Conservation (phyloP, 2,329 filamentous ascomycete species). For the Fusarium sp. region DNA sequence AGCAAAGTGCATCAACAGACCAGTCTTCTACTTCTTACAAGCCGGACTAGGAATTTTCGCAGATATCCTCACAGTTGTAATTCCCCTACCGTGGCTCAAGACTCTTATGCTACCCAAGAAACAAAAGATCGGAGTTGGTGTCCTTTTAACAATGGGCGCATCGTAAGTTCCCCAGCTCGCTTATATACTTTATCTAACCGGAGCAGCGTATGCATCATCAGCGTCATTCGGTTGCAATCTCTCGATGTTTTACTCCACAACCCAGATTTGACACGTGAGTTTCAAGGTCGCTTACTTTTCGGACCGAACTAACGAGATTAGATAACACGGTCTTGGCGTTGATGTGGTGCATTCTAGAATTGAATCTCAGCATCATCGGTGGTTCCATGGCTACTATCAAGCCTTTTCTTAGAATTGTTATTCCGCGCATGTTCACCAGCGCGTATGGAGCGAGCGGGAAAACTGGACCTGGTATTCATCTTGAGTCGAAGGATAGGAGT, state of each 20-base stretch:
- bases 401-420: constrained; percentile 12
- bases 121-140: constrained; percentile 24
- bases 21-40: constrained; percentile 19
- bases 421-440: constrained; percentile 13
- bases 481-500: constrained; percentile 1
- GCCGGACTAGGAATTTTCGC: constrained; percentile 17
- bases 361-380: constrained; percentile 29
- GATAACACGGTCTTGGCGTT: constrained; percentile 25
- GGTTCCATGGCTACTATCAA: constrained; percentile 25
- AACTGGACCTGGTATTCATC: background rate
- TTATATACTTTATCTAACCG: background rate
- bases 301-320: background rate
- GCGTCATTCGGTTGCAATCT: constrained; percentile 17
- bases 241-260: constrained; percentile 11
- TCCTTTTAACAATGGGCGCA: constrained; percentile 21
- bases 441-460: background rate
- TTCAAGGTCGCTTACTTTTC: background rate
- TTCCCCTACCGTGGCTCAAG: constrained; percentile 20
- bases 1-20: constrained; percentile 22
- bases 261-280: constrained; percentile 18
- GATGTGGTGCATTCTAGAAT: constrained; percentile 28
- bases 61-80: constrained; percentile 18
- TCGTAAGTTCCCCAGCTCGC: constrained; percentile 2
- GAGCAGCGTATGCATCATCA: constrained; percentile 21
- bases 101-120: constrained; percentile 16